Evolutionary conservation across 257 asterid species (phyloP).

Genomic region (Solanum virginianum): DNA sequence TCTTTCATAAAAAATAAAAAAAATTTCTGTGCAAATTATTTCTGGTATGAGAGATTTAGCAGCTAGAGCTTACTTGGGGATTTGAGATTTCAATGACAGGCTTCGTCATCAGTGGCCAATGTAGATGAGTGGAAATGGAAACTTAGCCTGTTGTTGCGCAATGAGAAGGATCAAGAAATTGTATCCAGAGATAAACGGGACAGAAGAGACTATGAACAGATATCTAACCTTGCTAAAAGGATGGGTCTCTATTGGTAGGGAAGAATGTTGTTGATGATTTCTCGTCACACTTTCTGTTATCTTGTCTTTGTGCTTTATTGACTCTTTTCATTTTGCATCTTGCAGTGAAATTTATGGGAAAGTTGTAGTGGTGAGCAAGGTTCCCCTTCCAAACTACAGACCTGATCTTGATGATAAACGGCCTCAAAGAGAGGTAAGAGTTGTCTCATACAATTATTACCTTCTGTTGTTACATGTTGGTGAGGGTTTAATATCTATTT

Average conservation of each 20-base stretch:
- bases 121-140: conserved; percentile 99
- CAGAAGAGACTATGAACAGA: conserved; percentile 84
- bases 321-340: conserved; percentile 2
- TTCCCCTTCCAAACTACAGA: conserved; percentile 88
- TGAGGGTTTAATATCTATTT: neutral
- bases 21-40: neutral
- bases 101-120: conserved; percentile 93
- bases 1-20: neutral
- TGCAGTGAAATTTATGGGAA: conserved; percentile 78
- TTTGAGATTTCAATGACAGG: conserved; percentile 27
- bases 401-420: conserved; percentile 96
- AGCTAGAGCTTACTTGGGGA: neutral
- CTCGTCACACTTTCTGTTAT: neutral
- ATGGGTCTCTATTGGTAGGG: conserved; percentile 85
- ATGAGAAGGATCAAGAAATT: conserved; percentile 68
- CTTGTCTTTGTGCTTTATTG: conserved; percentile 1
- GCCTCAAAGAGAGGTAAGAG: conserved; percentile 85
- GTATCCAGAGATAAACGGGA: conserved; percentile 88
- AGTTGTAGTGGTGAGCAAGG: conserved; percentile 84
- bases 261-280: neutral
- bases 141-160: conserved; percentile 65
- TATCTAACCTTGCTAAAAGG: conserved; percentile 78
- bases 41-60: neutral
- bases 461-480: neutral
- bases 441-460: neutral